Base-by-base conservation (phyloP, 768 basidiomycete genomes). In the Mycena venus region DNA sequence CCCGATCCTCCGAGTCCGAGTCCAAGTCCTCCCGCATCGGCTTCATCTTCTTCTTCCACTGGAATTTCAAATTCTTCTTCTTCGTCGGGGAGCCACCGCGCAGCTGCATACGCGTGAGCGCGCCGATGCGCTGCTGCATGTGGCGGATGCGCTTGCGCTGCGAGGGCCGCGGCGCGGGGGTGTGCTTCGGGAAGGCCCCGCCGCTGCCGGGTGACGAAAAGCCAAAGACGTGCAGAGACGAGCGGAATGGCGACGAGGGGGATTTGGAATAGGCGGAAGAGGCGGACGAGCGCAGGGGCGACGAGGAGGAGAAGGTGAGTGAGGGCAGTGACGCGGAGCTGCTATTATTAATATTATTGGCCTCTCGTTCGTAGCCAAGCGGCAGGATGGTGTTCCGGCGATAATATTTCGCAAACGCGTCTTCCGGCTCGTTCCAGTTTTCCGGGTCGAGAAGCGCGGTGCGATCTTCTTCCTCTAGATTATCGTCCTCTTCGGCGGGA, bases 141-240 rank as follows among this genome's bases (percentile, higher is more conserved):
- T 81, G 81, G 42, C 79, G 79, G 23, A 86, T 75, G 27, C 86
- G 81, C 61, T 84, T 83, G 47, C 80, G 82, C 68, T 85, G 82
- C 55, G 82, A 81, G 49, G 81, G 81, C 9, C 82, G 82, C n/a
- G 88, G 88, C 9, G 86, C 85, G 32, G 87, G 86, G 8, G 87
- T 87, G 29, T 78, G 75, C n/a, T 80, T 80, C n/a, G 84, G 84
- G 60, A 81, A 80, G 34, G 3, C 9, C 42, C 40, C 17, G 32
- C n/a, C 72, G 77, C 53, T n/a, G n/a, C 79, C 80, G 2, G 81
- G 61, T 19, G 74, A 60, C 15, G 72, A 55, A 25, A 70, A 68
- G 80, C 68, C 49, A 36, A 61, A 77, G 29, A 76, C 64, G 70
- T 64, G 77, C 61, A 69, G 64, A 12, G 72, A 58, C 47, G 79